These are phyloP conservation scores for Diutina pseudorugosa DNA, from an alignment of 1,139 yeast genomes.

Conservation along the genomic window DNA sequence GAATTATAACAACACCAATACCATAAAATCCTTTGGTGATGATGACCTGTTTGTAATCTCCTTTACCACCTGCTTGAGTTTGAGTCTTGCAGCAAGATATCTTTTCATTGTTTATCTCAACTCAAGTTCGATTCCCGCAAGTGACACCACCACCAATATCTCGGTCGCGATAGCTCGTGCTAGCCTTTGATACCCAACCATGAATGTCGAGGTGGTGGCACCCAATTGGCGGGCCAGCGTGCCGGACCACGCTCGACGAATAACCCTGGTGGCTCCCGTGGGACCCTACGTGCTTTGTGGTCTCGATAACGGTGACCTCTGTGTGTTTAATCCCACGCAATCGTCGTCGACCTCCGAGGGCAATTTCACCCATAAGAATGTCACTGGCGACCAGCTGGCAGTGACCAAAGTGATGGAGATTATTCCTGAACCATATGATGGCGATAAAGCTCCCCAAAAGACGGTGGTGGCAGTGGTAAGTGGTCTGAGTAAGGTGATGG, in stretches of 20 bases:
- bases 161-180: background rate
- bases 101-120: background rate
- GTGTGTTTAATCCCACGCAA: background rate
- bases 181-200: background rate
- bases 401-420: background rate
- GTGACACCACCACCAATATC: background rate
- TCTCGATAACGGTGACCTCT: background rate
- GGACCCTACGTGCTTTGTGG: background rate
- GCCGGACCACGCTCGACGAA: background rate
- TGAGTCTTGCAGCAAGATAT: no score
- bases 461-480: background rate
- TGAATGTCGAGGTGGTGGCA: background rate
- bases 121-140: background rate
- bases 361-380: background rate
- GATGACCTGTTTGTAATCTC: no score
- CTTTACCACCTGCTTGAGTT: no score
- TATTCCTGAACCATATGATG: background rate
- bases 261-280: constrained; percentile 1
- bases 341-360: background rate
- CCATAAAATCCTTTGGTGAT: no score
- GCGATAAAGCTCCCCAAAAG: background rate
- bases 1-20: no score
- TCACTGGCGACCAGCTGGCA: background rate
- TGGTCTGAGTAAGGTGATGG: background rate
- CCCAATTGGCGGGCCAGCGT: background rate